Evolutionary conservation across 257 asterid genomes (phyloP).

Genomic region (Lycium barbarum): DNA sequence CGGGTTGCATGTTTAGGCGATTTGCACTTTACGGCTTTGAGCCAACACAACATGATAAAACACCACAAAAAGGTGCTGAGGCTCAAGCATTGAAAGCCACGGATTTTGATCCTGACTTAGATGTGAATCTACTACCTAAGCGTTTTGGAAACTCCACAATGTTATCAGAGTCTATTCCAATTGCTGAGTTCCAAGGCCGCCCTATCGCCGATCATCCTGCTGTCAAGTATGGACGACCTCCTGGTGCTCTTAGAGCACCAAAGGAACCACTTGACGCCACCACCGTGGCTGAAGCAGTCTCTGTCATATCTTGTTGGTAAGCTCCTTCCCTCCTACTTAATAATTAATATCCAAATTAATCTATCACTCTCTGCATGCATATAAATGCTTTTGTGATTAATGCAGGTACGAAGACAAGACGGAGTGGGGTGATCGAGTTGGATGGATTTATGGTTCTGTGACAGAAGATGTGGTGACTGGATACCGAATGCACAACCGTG

Average conservation of each 20-base stretch:
- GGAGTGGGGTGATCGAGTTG: slow-evolving; percentile 57
- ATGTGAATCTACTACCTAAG: slow-evolving; percentile 46
- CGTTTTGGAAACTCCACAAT: slow-evolving; percentile 53
- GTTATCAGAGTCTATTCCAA: slow-evolving; percentile 50
- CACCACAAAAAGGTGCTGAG: slow-evolving; percentile 36
- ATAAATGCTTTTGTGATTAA: neutral
- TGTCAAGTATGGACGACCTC: slow-evolving; percentile 55
- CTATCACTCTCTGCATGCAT: no score
- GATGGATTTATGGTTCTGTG: slow-evolving; percentile 58
- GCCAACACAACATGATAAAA: slow-evolving; percentile 36
- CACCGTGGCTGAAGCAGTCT: slow-evolving; percentile 54
- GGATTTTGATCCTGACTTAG: slow-evolving; percentile 48
- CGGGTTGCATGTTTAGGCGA: slow-evolving; percentile 50
- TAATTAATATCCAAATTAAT: neutral
- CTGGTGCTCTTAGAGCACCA: slow-evolving; percentile 47
- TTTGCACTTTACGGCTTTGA: slow-evolving; percentile 54
- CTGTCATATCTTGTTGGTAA: slow-evolving; percentile 56
- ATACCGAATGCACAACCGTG: slow-evolving; percentile 58
- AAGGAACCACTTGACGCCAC: slow-evolving; percentile 51
- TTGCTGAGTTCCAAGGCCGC: slow-evolving; percentile 56
- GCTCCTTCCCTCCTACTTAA: neutral
- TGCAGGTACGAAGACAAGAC: slow-evolving; percentile 53
- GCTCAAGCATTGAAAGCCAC: slow-evolving; percentile 37
- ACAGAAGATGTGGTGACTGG: slow-evolving; percentile 61
- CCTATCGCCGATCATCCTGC: slow-evolving; percentile 62